phyloP scores from a whole-genome alignment of 306 rosid species.

The Vachellia collinsii region DNA sequence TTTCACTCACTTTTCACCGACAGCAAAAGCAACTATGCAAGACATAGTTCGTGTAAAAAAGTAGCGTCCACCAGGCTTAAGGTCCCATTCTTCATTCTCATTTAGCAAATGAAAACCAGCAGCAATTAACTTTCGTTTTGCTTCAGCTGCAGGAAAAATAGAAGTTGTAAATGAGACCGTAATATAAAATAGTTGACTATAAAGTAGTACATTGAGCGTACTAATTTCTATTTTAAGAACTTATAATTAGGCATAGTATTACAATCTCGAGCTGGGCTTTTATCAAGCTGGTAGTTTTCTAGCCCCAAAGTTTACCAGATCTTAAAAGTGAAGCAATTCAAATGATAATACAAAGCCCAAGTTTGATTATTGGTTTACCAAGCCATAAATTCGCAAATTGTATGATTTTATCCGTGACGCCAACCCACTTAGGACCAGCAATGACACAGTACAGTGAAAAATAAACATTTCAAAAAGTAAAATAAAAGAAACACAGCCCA shows the following conservation, averaged over 20 bases:
- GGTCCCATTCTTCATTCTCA: slow-evolving; percentile 86
- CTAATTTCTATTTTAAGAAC: background rate
- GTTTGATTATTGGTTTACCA: background rate
- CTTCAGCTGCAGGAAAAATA: slow-evolving; percentile 65
- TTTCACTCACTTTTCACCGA: slow-evolving; percentile 76
- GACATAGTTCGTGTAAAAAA: slow-evolving; percentile 95
- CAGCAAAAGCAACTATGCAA: slow-evolving; percentile 83
- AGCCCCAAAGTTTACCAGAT: background rate
- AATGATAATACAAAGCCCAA: background rate
- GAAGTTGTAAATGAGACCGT: background rate
- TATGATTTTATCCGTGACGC: too few relatives aligned
- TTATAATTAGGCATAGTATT: background rate
- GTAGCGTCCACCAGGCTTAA: slow-evolving; percentile 94
- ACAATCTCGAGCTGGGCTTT: background rate
- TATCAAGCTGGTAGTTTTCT: background rate
- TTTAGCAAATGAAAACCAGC: slow-evolving; percentile 79
- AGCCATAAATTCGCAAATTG: background rate
- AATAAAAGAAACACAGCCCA: background rate
- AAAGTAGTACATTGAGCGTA: background rate
- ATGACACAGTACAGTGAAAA: background rate
- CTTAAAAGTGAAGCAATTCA: background rate
- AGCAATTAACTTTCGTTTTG: slow-evolving; percentile 72
- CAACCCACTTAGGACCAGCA: background rate
- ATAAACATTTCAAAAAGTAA: background rate
- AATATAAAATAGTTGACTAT: background rate